These are phyloP conservation scores for Quercus alba DNA, from an alignment of 306 rosid species.

Conservation along the genomic window DNA sequence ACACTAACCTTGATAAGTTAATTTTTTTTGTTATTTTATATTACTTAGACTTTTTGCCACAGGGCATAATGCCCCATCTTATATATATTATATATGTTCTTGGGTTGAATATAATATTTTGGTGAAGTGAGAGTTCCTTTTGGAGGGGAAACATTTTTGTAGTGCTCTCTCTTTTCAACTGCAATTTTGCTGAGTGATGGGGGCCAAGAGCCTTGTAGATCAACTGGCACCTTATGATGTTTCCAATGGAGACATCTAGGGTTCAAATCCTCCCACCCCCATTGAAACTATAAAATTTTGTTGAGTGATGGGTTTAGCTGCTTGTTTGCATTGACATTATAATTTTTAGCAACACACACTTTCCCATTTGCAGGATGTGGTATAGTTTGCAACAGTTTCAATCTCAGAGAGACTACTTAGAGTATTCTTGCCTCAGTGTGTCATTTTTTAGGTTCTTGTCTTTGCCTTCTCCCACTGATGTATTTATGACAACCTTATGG, in stretches of 20 bases:
- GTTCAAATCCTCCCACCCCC: no score
- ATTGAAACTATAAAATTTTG: background rate
- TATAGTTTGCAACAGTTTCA: slow-evolving; percentile 54
- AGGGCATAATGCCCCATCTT: background rate
- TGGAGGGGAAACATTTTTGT: background rate
- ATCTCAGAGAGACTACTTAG: slow-evolving; percentile 61
- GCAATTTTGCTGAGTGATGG: background rate
- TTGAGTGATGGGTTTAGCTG: background rate
- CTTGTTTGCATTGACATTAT: slow-evolving; percentile 16
- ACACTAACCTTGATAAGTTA: background rate
- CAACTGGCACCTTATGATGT: no score
- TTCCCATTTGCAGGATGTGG: slow-evolving; percentile 67
- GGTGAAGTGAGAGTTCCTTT: background rate
- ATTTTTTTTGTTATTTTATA: background rate
- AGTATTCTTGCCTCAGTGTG: slow-evolving; percentile 33
- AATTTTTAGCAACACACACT: slow-evolving; percentile 33
- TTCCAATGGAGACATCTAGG: no score
- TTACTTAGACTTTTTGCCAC: background rate
- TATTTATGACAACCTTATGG: slow-evolving; percentile 7
- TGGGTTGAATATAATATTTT: background rate
- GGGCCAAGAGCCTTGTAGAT: no score
- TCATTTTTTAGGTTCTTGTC: slow-evolving; percentile 12
- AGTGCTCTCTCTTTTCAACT: background rate
- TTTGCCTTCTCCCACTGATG: slow-evolving; percentile 4
- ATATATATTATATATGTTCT: background rate